phyloP scores from a whole-genome alignment of 805 yeast genomes.

The Metschnikowia reukaufii region DNA sequence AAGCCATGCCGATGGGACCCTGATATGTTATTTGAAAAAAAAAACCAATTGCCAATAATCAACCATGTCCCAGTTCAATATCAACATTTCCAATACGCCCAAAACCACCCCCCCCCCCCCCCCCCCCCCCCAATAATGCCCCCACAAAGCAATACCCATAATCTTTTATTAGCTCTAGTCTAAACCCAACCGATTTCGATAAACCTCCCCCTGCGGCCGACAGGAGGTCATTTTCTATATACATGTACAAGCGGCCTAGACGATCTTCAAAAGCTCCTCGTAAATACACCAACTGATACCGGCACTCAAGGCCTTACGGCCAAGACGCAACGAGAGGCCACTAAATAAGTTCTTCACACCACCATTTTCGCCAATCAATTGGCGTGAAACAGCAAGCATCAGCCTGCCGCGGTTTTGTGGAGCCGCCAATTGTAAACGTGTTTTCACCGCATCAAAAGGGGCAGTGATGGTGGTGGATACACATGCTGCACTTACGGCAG shows the following conservation, averaged over 20 bases:
- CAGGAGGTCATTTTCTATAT: too few relatives aligned
- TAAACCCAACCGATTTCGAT: neutral
- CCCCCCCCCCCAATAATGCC: too few relatives aligned
- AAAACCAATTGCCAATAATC: too few relatives aligned
- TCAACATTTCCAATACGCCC: too few relatives aligned
- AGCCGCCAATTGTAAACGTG: slow-evolving; percentile 74
- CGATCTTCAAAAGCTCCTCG: slow-evolving; percentile 70
- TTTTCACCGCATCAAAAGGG: slow-evolving; percentile 93
- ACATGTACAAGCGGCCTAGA: neutral
- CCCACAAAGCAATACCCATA: too few relatives aligned
- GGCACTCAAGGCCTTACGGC: slow-evolving; percentile 85
- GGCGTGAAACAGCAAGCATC: slow-evolving; percentile 44
- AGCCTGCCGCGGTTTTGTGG: slow-evolving; percentile 38
- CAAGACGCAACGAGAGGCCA: slow-evolving; percentile 77
- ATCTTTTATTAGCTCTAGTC: neutral
- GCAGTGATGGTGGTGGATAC: slow-evolving; percentile 84
- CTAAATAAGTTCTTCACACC: slow-evolving; percentile 64
- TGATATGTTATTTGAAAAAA: too few relatives aligned
- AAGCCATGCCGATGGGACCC: too few relatives aligned
- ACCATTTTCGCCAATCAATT: slow-evolving; percentile 43
- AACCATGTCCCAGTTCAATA: too few relatives aligned
- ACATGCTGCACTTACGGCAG: slow-evolving; percentile 81
- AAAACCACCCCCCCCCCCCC: too few relatives aligned
- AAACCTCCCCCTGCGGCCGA: too few relatives aligned
- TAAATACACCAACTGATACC: slow-evolving; percentile 97